Conservation (phyloP, 352 stramenopile species). For the Phytopythium kandeliae region DNA sequence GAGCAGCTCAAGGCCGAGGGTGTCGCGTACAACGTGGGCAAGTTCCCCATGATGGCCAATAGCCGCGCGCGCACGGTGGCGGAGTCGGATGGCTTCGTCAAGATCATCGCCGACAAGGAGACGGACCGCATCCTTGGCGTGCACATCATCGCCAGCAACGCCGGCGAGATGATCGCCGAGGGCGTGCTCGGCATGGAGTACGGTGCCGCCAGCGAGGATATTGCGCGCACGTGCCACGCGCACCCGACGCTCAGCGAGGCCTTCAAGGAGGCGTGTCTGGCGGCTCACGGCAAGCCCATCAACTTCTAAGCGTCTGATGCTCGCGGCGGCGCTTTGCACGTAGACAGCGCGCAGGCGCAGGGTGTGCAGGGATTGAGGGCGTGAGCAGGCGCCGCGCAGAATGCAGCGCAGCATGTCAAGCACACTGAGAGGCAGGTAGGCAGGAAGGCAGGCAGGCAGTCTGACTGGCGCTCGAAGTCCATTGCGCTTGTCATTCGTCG, state of each 20-base stretch:
- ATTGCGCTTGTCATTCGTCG: no score
- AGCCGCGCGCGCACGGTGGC: constrained; percentile 92
- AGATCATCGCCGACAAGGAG: constrained; percentile 96
- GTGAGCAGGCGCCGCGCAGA: background rate
- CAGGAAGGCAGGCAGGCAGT: no score
- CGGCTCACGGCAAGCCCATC: constrained; percentile 98
- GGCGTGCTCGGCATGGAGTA: constrained; percentile 99
- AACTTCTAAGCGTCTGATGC: constrained; percentile 94
- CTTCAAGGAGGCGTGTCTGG: constrained; percentile 99
- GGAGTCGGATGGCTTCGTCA: constrained; percentile 95
- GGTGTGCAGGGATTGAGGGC: background rate
- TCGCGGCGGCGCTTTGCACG: background rate
- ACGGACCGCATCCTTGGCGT: constrained; percentile 98
- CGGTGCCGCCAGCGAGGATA: constrained; percentile 96
- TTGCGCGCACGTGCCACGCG: constrained; percentile 98
- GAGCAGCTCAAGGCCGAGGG: constrained; percentile 96
- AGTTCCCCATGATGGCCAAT: constrained; percentile 98
- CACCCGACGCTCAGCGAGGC: constrained; percentile 98
- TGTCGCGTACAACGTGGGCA: constrained; percentile 95
- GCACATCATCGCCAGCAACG: constrained; percentile 99
- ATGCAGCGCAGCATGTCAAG: background rate
- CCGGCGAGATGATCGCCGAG: constrained; percentile 99
- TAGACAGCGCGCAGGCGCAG: background rate
- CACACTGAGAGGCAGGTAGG: no score
- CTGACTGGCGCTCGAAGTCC: no score